Evolutionary conservation across 208 protist species (phyloP).

Genomic region (Trypanosoma melophagium): DNA sequence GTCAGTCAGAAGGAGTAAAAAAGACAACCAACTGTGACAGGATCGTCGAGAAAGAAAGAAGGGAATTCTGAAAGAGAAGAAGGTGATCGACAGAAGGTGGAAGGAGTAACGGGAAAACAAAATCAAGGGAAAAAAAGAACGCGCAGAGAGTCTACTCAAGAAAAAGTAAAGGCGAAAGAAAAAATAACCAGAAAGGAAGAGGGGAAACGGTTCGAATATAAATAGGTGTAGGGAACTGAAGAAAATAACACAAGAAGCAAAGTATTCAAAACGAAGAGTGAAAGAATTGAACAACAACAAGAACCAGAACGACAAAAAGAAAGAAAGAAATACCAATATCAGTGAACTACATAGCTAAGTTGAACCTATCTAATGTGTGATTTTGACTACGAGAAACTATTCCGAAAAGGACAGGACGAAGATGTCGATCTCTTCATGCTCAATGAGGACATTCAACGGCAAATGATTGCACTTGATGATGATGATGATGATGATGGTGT

Average conservation of each 20-base stretch:
- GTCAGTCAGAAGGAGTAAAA: background rate
- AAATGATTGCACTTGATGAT: slow-evolving; percentile 12
- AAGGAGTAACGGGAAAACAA: background rate
- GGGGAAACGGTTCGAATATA: background rate
- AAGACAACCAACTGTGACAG: background rate
- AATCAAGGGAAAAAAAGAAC: slow-evolving; percentile 6
- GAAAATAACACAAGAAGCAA: slow-evolving; percentile 12
- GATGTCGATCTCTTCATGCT: slow-evolving; percentile 5
- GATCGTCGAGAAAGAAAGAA: background rate
- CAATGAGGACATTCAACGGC: slow-evolving; percentile 13
- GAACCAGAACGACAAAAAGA: background rate
- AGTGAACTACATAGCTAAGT: background rate
- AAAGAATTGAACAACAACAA: background rate
- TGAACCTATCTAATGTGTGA: slow-evolving; percentile 11
- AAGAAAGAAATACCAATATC: background rate
- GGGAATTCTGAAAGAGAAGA: slow-evolving; percentile 1
- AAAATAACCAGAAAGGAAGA: background rate
- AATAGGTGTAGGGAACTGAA: background rate
- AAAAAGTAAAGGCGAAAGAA: background rate
- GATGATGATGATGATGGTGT: slow-evolving; percentile 27
- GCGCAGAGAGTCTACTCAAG: no score
- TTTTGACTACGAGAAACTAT: slow-evolving; percentile 24
- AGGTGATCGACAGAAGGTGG: background rate
- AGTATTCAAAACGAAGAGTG: slow-evolving; percentile 1
- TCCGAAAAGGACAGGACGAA: background rate